Base-by-base conservation (phyloP, 768 basidiomycete genomes). In the Kwoniella pini region DNA sequence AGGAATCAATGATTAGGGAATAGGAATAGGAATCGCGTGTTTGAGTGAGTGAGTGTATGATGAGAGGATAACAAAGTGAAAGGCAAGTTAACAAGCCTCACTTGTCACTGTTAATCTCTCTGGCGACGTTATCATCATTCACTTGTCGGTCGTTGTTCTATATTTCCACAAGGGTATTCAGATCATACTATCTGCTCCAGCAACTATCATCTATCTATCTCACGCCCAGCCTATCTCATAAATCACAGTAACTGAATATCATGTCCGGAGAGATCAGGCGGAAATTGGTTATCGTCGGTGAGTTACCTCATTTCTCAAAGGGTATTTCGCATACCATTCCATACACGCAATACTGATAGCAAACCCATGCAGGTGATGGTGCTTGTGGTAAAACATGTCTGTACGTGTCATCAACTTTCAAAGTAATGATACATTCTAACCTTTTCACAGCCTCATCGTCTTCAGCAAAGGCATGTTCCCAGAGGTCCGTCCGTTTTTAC, bases 231-330 rank as follows among this genome's bases (percentile, higher is more conserved):
- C 21, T 17, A 11, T 33, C 39, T 7, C 52, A 39, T 21, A 42
- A 27, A 9, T 17, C 36, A 26, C 30, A 50, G 15, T 38, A 24
- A 38, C 24, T 9, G 11, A 42, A 42, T 54, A 75, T 19, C 67
- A 97, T 97, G 93, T 88, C 92, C 79, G 72, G 72, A 53, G 94
- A 96, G 84, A 95, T 97, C 81, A 86, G 94, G 82, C 89, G 93
- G 81, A 98, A 98, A 82, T 88, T 98, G 72, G 94, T 98, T 80
- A 96, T 97, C 80, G 94, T 98, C 70, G 94, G 94, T 80, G 57
- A 68, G 76, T 75, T 28, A 17, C 33, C 22, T 44, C 31, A 7
- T 15, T 26, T 4, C 28, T 19, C 55, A 55, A 54, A 54, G 52
- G 52, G 52, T 54, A 19, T 5, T 28, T 15, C 0, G 4, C 33